Base-by-base conservation (phyloP, 1,284 basidiomycete genomes). In the Tausonia pullulans region DNA sequence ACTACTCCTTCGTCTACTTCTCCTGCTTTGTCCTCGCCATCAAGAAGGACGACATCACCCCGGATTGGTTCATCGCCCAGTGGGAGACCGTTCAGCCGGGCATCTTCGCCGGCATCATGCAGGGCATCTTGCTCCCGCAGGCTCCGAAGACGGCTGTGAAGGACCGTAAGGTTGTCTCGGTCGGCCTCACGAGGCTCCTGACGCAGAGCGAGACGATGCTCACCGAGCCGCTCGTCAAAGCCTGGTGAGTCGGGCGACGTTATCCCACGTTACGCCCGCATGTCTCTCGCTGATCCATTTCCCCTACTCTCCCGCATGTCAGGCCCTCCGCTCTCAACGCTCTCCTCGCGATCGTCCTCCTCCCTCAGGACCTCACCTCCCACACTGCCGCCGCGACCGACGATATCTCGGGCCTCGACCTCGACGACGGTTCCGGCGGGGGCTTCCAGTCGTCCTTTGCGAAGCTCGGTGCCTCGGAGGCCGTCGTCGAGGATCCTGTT, bases 401-500 rank as follows among this genome's bases (percentile, higher is more conserved):
- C 39, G 84, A 89, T 65, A 73, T 84, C 2, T 72, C 74, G 11
- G 71, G 69, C 45, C 72, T 95, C 56, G 95, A 98, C 75, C 86
- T 85, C 69, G 94, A 98, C 72, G 95, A 87, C 16, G 50, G 50
- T 11, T 53, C 55, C 45, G 53, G 62, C 7, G 84, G 86, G 4
- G 90, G 91, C 0, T 98, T 97, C 78, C 95, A 98, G 74, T 88
- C 89, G 0, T 86, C 87, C 2, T 98, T 95, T 78, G 93, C 92
- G 62, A 84, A 87, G 57, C 82, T 98, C 9, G 92, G 90, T 0
- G 90, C 95, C 0, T 87, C 88, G 14, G 78, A 80, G 69, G 72
- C 72, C 41, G 69, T 70, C 1, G 70, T 70, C 10, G 70, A 73
- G 43, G 79, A 81, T 68, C 76, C 79, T 0, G 75, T 78, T 39